Evolutionary conservation across 257 asterid genomes (phyloP).

Genomic region (Solanum bulbocastanum): DNA sequence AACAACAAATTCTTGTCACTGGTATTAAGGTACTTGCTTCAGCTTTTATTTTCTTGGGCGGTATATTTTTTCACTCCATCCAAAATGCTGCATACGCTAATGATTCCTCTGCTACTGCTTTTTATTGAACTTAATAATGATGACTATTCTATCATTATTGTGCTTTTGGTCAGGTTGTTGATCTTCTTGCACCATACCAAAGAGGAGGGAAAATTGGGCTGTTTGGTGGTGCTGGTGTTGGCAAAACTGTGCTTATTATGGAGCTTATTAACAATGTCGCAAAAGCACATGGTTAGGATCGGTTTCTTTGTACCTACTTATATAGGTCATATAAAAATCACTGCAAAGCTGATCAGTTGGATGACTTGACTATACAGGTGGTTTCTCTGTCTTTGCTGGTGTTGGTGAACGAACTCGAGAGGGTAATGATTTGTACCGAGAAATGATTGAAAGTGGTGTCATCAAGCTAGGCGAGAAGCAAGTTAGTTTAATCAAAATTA

Average conservation of each 20-base stretch:
- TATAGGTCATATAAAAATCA: neutral
- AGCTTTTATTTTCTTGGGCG: neutral
- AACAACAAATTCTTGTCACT: constrained; percentile 88
- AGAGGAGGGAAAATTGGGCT: constrained; percentile 97
- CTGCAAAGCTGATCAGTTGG: neutral
- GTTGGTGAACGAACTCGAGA: constrained; percentile 98
- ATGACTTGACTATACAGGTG: constrained; percentile 41
- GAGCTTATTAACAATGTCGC: constrained; percentile 92
- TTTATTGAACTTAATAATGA: neutral
- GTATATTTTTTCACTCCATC: neutral
- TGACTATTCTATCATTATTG: neutral
- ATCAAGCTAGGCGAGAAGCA: constrained; percentile 96
- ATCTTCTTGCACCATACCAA: constrained; percentile 96
- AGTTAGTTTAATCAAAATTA: constrained; percentile 24
- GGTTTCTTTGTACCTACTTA: neutral
- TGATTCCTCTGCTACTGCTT: neutral
- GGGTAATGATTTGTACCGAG: constrained; percentile 97
- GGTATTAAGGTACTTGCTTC: constrained; percentile 72
- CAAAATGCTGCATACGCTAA: neutral
- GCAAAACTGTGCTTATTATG: constrained; percentile 94
- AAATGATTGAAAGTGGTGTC: constrained; percentile 99
- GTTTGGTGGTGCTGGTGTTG: constrained; percentile 98
- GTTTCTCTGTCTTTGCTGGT: constrained; percentile 98
- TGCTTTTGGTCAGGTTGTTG: constrained; percentile 52
- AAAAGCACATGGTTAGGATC: constrained; percentile 76